Evolutionary conservation across 345 rosid species (phyloP).

Genomic region (Hypericum perforatum): DNA sequence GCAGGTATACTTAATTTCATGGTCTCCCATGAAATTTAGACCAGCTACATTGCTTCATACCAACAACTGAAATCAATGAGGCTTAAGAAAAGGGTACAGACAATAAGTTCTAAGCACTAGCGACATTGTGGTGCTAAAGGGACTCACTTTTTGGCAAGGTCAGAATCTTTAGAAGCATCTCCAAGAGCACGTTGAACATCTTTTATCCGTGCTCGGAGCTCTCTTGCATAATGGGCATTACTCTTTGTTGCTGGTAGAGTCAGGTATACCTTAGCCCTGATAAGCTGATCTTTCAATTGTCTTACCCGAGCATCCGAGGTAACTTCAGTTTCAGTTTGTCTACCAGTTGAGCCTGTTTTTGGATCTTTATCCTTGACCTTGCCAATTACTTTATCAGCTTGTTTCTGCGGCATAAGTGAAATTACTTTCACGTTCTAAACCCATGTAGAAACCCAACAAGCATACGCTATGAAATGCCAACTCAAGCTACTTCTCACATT

Average conservation of each 20-base stretch:
- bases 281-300: conserved; percentile 84
- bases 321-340: conserved; percentile 26
- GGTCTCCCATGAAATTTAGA: background rate
- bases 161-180: conserved; percentile 71
- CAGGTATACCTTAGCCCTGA: conserved; percentile 79
- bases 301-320: conserved; percentile 54
- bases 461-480: background rate
- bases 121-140: conserved; percentile 4
- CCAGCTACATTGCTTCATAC: background rate
- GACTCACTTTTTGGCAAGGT: conserved; percentile 66
- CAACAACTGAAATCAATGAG: background rate
- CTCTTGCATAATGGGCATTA: conserved; percentile 61
- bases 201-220: conserved; percentile 72
- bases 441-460: background rate
- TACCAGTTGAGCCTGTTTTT: conserved; percentile 20
- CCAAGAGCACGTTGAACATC: conserved; percentile 69
- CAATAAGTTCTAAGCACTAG: background rate
- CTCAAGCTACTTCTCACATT: background rate
- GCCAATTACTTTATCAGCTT: conserved; percentile 22
- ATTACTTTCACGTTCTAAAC: background rate
- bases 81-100: background rate
- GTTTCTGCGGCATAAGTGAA: conserved; percentile 13
- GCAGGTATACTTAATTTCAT: background rate
- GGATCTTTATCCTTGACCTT: conserved; percentile 26
- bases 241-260: conserved; percentile 68